These are phyloP conservation scores for Acanthamoeba culbertsoni DNA, from an alignment of 208 protist genomes.

Conservation along the genomic window DNA sequence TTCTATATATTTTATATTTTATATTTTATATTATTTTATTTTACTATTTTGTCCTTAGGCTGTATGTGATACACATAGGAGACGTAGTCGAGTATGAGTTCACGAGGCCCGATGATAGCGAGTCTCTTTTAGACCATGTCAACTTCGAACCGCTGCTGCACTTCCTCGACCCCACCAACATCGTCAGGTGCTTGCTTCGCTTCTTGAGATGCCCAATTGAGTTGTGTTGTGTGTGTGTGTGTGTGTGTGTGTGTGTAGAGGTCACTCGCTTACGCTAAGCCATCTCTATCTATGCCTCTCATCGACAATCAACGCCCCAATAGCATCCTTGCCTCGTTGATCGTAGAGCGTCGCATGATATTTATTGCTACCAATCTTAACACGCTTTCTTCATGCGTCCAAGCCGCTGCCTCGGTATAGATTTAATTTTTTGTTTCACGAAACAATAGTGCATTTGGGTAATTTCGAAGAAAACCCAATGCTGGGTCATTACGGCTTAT, in stretches of 20 bases:
- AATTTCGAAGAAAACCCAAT: too few relatives aligned
- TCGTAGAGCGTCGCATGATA: background rate
- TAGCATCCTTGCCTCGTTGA: background rate
- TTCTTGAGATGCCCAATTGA: too few relatives aligned
- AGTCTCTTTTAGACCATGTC: slow-evolving; percentile 55
- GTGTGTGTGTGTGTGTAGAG: too few relatives aligned
- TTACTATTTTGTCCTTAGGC: background rate
- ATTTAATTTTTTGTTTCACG: background rate
- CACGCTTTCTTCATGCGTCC: slow-evolving; percentile 41
- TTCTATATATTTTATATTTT: background rate
- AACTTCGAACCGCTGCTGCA: slow-evolving; percentile 24
- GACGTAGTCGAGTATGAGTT: slow-evolving; percentile 26
- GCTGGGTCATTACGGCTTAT: too few relatives aligned
- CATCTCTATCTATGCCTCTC: background rate
- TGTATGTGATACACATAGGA: background rate
- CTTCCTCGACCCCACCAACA: background rate
- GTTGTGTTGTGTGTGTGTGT: too few relatives aligned
- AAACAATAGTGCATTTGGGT: background rate
- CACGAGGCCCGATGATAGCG: slow-evolving; percentile 32
- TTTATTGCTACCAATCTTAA: background rate
- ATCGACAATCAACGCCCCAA: background rate
- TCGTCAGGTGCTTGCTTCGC: background rate
- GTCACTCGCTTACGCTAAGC: too few relatives aligned
- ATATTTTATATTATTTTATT: background rate
- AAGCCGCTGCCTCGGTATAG: background rate